phyloP scores from a whole-genome alignment of 805 yeast species.

The Pichia membranifaciens region DNA sequence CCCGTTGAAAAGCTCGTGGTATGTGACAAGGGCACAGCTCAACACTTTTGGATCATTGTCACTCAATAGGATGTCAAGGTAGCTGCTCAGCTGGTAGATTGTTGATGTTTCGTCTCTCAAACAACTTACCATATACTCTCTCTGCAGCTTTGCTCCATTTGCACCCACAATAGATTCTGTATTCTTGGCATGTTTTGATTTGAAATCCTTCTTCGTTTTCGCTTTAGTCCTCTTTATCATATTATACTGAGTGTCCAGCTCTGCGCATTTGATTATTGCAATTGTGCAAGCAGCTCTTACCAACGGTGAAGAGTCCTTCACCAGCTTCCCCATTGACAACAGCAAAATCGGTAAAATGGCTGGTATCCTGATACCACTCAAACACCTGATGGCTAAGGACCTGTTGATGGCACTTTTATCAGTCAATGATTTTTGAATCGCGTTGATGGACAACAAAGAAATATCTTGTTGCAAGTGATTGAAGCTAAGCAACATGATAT shows the following conservation, averaged over 20 bases:
- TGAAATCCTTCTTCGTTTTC: not conserved
- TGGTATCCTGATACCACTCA: slow-evolving; percentile 77
- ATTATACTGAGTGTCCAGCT: slow-evolving; percentile 28
- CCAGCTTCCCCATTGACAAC: slow-evolving; percentile 63
- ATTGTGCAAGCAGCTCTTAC: slow-evolving; percentile 79
- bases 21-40: slow-evolving; percentile 58
- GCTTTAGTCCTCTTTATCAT: slow-evolving; percentile 10
- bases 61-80: slow-evolving; percentile 49
- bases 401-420: slow-evolving; percentile 67
- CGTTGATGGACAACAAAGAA: slow-evolving; percentile 84
- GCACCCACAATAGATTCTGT: not conserved
- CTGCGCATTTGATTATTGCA: slow-evolving; percentile 57
- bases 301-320: slow-evolving; percentile 63
- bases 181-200: no score
- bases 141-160: not conserved
- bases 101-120: slow-evolving; percentile 31
- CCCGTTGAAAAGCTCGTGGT: slow-evolving; percentile 47
- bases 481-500: slow-evolving; percentile 64
- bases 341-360: slow-evolving; percentile 76
- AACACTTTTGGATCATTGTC: slow-evolving; percentile 66
- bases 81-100: slow-evolving; percentile 44
- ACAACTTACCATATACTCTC: slow-evolving; percentile 7
- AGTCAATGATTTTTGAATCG: slow-evolving; percentile 76
- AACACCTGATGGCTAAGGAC: slow-evolving; percentile 67
- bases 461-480: slow-evolving; percentile 84